Evolutionary conservation across 331 rosid genomes (phyloP).

Genomic region (Ulmus americana): DNA sequence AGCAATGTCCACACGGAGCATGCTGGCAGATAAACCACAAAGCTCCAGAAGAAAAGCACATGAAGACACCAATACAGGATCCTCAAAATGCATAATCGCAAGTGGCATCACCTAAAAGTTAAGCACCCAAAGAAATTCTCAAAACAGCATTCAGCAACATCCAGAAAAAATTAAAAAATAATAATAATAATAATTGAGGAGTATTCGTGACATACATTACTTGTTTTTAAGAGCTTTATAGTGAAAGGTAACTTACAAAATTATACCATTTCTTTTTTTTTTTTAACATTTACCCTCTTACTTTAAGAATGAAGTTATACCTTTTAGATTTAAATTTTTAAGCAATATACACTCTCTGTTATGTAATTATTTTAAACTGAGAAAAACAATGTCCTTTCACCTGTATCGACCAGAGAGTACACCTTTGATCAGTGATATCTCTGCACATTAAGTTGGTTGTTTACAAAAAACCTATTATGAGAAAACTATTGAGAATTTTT

Average conservation of each 20-base stretch:
- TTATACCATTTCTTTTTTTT: too few relatives aligned
- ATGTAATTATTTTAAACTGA: too few relatives aligned
- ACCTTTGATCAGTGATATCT: too few relatives aligned
- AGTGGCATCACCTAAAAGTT: constrained; percentile 66
- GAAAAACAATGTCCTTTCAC: too few relatives aligned
- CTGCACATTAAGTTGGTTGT: too few relatives aligned
- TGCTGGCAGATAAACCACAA: constrained; percentile 81
- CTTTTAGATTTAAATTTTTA: too few relatives aligned
- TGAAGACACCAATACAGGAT: constrained; percentile 74
- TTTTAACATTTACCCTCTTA: too few relatives aligned
- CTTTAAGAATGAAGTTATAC: too few relatives aligned
- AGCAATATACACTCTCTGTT: too few relatives aligned
- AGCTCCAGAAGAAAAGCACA: constrained; percentile 85
- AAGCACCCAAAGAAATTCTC: constrained; percentile 17
- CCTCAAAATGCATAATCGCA: constrained; percentile 83
- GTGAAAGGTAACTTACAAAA: neutral
- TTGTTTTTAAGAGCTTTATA: neutral
- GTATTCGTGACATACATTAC: neutral
- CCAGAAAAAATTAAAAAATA: neutral
- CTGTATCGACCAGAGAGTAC: too few relatives aligned
- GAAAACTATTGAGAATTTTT: too few relatives aligned
- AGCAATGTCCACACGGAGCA: constrained; percentile 68
- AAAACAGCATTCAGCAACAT: neutral
- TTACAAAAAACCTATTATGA: too few relatives aligned
- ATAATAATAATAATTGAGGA: neutral